A percentile compares a stretch with the other conserved stretches of the same genome.
Evolutionary conservation across 2,329 filamentous ascomycete genomes (phyloP).

Genomic region (Claviceps purpurea): DNA sequence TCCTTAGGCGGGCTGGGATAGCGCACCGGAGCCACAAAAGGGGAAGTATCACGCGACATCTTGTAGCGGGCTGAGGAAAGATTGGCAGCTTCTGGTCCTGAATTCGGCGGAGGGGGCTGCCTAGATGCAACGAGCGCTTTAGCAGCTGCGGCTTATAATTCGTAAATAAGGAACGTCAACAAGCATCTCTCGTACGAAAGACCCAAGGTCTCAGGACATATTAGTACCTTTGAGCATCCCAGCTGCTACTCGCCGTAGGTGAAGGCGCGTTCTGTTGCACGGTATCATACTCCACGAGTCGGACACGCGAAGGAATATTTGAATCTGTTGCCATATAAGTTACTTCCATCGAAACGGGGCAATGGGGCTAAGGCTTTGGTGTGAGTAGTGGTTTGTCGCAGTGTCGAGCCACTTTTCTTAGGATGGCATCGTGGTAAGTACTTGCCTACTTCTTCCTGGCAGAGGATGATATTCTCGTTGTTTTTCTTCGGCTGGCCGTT

Average conservation of each 20-base stretch:
- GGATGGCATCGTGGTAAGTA: neutral
- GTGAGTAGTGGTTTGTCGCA: neutral
- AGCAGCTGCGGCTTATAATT: neutral
- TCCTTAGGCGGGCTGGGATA: slow-evolving; percentile 76
- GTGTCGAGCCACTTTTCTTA: neutral
- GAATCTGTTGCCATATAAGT: neutral
- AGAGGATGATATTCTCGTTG: neutral
- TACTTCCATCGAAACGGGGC: no score
- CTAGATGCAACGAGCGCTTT: slow-evolving; percentile 23
- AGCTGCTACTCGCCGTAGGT: slow-evolving; percentile 21
- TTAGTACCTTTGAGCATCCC: slow-evolving; percentile 42
- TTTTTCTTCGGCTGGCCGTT: neutral
- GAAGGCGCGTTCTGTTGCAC: neutral
- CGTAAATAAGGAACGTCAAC: neutral
- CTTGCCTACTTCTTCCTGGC: neutral
- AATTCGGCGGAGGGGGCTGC: slow-evolving; percentile 48
- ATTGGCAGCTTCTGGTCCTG: slow-evolving; percentile 73
- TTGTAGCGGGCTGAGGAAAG: slow-evolving; percentile 67
- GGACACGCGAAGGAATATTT: neutral
- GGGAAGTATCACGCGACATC: slow-evolving; percentile 64
- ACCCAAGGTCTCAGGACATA: neutral
- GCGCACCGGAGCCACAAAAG: slow-evolving; percentile 62
- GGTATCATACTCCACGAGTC: neutral
- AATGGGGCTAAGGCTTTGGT: neutral
- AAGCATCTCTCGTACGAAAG: neutral